phyloP scores from a whole-genome alignment of 306 rosid species.

The Vicia sativa region DNA sequence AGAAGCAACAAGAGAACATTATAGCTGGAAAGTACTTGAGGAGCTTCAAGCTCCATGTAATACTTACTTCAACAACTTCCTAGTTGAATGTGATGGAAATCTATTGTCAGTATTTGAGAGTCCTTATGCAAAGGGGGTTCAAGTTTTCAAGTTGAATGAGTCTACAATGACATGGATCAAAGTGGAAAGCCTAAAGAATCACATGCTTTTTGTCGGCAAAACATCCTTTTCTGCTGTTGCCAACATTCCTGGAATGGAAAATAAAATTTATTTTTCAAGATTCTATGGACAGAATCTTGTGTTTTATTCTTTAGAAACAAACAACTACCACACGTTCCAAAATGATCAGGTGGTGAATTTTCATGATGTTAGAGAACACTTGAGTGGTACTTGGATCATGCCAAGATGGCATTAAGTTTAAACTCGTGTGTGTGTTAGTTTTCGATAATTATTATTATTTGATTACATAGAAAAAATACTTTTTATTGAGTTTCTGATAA shows the following conservation, averaged over 20 bases:
- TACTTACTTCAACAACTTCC: neutral
- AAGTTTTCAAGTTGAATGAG: neutral
- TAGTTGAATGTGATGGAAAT: constrained; percentile 3
- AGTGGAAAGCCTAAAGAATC: neutral
- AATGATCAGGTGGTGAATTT: neutral
- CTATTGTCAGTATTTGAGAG: neutral
- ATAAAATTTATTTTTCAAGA: neutral
- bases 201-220: neutral
- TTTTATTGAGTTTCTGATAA: too few species aligned
- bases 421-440: too few species aligned
- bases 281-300: neutral
- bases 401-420: neutral
- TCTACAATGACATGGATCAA: neutral
- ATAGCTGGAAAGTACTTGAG: neutral
- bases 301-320: neutral
- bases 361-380: neutral
- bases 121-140: neutral
- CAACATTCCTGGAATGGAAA: neutral
- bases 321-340: neutral
- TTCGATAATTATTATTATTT: too few species aligned
- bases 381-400: neutral
- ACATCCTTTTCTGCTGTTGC: neutral
- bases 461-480: too few species aligned
- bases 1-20: neutral
- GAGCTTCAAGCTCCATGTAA: neutral